Percentiles rank a stretch among this genome's conserved stretches.
phyloP scores from a whole-genome alignment of 2,329 filamentous ascomycete genomes.

The Microcyclospora pomicola region DNA sequence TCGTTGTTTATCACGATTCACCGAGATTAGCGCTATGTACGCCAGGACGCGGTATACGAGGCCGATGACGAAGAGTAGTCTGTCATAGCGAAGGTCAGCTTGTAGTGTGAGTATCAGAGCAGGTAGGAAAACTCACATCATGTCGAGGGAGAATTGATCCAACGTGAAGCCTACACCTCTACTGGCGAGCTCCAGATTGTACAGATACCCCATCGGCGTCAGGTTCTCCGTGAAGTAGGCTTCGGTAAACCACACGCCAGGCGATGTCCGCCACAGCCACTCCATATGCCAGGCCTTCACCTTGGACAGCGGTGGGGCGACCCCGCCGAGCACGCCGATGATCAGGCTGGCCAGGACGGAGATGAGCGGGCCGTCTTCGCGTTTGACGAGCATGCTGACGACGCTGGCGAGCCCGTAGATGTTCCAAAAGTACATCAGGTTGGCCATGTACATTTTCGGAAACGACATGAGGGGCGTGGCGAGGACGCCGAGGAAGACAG shows the following conservation, averaged over 20 bases:
- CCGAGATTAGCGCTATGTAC: conserved; percentile 12
- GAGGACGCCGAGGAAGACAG: conserved; percentile 37
- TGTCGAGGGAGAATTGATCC: conserved; percentile 32
- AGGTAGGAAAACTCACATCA: conserved; percentile 9
- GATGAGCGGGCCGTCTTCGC: conserved; percentile 44
- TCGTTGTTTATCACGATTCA: conserved; percentile 16
- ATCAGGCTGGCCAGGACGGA: conserved; percentile 43
- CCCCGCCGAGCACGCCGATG: conserved; percentile 40
- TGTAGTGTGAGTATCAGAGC: not conserved
- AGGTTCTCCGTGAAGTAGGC: conserved; percentile 42
- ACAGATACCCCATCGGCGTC: conserved; percentile 37
- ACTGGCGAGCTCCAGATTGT: conserved; percentile 35
- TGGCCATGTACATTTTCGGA: conserved; percentile 35
- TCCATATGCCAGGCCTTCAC: conserved; percentile 40
- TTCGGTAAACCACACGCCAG: conserved; percentile 44
- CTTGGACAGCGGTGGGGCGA: conserved; percentile 36
- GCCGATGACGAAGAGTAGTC: conserved; percentile 17
- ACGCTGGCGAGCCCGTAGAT: conserved; percentile 43
- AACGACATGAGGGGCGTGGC: conserved; percentile 39
- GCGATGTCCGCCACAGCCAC: conserved; percentile 41
- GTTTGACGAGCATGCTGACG: conserved; percentile 40
- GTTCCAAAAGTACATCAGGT: conserved; percentile 44
- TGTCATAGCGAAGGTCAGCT: conserved; percentile 3
- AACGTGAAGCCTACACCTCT: conserved; percentile 33
- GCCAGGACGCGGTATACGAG: conserved; percentile 16